Evolutionary conservation across 2,329 filamentous ascomycete species (phyloP).

Genomic region (Aureobasidium sp.): DNA sequence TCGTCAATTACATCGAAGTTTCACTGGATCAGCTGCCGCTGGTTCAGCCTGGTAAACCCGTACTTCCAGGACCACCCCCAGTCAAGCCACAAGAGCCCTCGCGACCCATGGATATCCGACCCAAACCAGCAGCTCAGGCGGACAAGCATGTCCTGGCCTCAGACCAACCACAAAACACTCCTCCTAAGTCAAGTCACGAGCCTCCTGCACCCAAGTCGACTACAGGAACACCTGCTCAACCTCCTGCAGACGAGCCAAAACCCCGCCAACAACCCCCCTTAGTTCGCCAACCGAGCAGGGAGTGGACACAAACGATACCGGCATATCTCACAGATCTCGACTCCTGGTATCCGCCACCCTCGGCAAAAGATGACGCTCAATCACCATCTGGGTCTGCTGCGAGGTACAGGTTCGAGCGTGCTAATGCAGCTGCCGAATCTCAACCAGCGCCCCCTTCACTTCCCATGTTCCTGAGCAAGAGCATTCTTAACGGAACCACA

Average conservation of each 20-base stretch:
- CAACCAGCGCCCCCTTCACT: conserved; percentile 76
- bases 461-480: conserved; percentile 86
- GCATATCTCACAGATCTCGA: conserved; percentile 82
- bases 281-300: conserved; percentile 16
- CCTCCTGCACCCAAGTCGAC: conserved; percentile 1
- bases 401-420: conserved; percentile 52
- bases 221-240: not conserved
- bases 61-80: conserved; percentile 10
- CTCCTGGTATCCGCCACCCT: conserved; percentile 40
- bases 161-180: conserved; percentile 16
- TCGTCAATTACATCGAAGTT: conserved; percentile 98
- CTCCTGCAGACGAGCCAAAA: conserved; percentile 1
- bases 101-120: conserved; percentile 18
- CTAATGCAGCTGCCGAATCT: conserved; percentile 65
- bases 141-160: not conserved
- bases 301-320: conserved; percentile 68
- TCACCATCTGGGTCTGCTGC: conserved; percentile 1
- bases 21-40: conserved; percentile 59
- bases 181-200: conserved; percentile 15
- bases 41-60: conserved; percentile 17
- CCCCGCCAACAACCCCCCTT: not conserved
- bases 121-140: conserved; percentile 7
- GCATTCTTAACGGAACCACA: conserved; percentile 83
- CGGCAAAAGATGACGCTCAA: conserved; percentile 4
- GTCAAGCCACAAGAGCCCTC: conserved; percentile 9